phyloP scores from a whole-genome alignment of 2,329 filamentous ascomycete genomes.

The Monosporascus sp. region DNA sequence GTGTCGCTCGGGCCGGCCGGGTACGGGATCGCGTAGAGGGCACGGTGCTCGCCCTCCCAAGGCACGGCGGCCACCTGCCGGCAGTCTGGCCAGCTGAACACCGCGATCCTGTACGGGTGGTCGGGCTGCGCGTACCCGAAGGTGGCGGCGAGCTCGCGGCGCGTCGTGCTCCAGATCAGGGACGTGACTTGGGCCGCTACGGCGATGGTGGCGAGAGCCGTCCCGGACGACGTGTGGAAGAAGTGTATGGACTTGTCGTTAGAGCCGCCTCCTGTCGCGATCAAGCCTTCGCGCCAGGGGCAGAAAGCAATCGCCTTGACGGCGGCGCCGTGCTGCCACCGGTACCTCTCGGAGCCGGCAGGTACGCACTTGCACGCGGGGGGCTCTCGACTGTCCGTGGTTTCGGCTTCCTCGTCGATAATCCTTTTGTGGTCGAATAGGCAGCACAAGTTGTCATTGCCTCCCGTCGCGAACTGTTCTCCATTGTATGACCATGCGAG shows the following conservation, averaged over 20 bases:
- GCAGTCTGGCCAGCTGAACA: conserved; percentile 93
- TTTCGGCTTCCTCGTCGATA: conserved; percentile 21
- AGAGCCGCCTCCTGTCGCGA: conserved; percentile 88
- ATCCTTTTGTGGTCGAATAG: conserved; percentile 68
- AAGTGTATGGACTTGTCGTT: conserved; percentile 97
- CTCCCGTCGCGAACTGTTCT: conserved; percentile 74
- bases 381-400: background rate
- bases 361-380: conserved; percentile 36
- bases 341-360: conserved; percentile 58
- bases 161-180: conserved; percentile 80
- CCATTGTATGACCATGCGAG: conserved; percentile 81
- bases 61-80: conserved; percentile 78
- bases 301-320: conserved; percentile 97
- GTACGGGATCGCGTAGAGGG: conserved; percentile 83
- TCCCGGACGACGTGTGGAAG: conserved; percentile 79
- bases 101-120: conserved; percentile 80
- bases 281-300: conserved; percentile 80
- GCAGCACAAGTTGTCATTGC: conserved; percentile 86
- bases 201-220: conserved; percentile 81
- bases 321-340: conserved; percentile 75
- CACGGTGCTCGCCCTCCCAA: conserved; percentile 73
- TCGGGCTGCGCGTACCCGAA: conserved; percentile 92
- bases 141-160: conserved; percentile 83
- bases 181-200: conserved; percentile 92
- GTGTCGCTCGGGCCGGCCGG: conserved; percentile 43